Evolutionary conservation across 2,329 filamentous ascomycete species (phyloP).

Genomic region (Camillea tinctor): DNA sequence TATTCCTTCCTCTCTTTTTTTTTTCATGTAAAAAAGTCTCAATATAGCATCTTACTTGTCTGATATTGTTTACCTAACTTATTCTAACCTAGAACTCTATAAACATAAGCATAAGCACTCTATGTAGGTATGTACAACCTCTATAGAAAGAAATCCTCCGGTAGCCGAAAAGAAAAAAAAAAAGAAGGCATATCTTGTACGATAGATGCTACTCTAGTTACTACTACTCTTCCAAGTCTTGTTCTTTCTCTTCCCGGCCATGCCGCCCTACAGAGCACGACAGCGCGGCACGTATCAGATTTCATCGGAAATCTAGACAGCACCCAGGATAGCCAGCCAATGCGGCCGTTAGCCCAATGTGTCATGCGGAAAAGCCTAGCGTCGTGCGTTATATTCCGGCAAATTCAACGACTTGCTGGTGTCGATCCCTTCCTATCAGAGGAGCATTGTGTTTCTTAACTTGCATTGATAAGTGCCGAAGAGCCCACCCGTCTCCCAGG

Average conservation of each 20-base stretch:
- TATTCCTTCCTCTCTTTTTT: too few species aligned
- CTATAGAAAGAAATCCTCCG: too few species aligned
- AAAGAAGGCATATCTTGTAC: neutral
- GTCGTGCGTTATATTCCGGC: constrained; percentile 23
- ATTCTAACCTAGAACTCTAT: too few species aligned
- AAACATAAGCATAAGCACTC: too few species aligned
- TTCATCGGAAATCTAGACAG: constrained; percentile 1
- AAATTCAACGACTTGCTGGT: constrained; percentile 18
- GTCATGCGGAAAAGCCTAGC: constrained; percentile 18
- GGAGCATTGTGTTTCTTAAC: constrained; percentile 24
- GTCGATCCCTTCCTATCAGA: constrained; percentile 23
- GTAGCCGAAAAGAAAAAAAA: too few species aligned
- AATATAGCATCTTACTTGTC: too few species aligned
- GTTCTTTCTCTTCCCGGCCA: constrained; percentile 6
- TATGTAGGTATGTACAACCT: too few species aligned
- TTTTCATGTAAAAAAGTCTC: too few species aligned
- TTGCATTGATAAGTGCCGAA: constrained; percentile 27
- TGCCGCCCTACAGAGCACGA: constrained; percentile 16
- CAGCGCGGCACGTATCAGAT: constrained; percentile 18
- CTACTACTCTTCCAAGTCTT: too few species aligned
- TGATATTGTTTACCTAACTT: too few species aligned
- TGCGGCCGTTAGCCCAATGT: constrained; percentile 1
- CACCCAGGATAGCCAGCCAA: constrained; percentile 5
- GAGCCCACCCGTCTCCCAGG: constrained; percentile 12
- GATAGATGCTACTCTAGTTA: too few species aligned